A percentile compares a stretch with the other conserved stretches of the same genome.
Conservation (phyloP, 2,329 filamentous ascomycete genomes). For the Pseudogymnoascus sp. region DNA sequence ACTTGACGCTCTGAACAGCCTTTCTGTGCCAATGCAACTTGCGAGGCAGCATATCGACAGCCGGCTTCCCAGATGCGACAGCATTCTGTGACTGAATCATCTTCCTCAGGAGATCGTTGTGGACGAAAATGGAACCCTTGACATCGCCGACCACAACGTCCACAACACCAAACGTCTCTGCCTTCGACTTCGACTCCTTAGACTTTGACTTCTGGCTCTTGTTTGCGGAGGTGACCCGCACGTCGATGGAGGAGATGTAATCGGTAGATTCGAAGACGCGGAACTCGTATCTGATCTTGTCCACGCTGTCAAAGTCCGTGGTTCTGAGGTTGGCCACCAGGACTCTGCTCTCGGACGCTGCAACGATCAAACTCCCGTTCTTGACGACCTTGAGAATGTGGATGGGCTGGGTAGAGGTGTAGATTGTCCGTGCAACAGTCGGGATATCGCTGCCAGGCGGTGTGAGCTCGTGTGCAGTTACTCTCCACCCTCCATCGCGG, state of each 20-base stretch:
- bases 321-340: constrained; percentile 47
- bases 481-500: constrained; percentile 25
- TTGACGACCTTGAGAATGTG: constrained; percentile 42
- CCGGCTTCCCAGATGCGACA: constrained; percentile 13
- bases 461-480: constrained; percentile 29
- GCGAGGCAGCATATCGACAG: constrained; percentile 38
- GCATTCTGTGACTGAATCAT: constrained; percentile 37
- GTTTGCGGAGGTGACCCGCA: constrained; percentile 35
- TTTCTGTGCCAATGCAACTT: constrained; percentile 88
- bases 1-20: constrained; percentile 75
- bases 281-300: constrained; percentile 46
- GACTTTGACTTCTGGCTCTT: constrained; percentile 22
- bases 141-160: constrained; percentile 71
- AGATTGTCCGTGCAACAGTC: constrained; percentile 31
- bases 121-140: constrained; percentile 71
- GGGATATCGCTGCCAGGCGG: constrained; percentile 22
- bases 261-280: constrained; percentile 52
- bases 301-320: constrained; percentile 27
- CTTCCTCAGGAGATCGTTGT: constrained; percentile 61
- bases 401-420: constrained; percentile 31
- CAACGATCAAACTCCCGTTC: constrained; percentile 50
- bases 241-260: constrained; percentile 58
- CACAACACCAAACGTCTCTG: constrained; percentile 36
- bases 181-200: constrained; percentile 21
- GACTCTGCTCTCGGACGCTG: constrained; percentile 43